Evolutionary conservation across 1,139 yeast genomes (phyloP).

Genomic region (Sugiyamaella pinicola): DNA sequence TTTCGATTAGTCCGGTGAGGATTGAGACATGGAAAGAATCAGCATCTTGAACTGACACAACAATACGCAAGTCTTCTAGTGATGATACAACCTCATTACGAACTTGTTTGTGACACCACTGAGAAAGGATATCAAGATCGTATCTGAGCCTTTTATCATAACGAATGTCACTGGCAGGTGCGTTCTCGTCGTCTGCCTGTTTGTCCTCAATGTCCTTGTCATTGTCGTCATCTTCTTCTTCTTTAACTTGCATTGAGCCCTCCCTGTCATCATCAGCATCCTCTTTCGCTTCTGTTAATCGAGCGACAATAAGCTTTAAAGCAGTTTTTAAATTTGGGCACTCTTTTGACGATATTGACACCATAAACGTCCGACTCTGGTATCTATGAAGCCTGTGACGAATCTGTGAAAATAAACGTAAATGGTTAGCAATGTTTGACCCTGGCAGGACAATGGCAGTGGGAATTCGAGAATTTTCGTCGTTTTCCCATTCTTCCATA

Average conservation of each 20-base stretch:
- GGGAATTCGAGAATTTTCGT: constrained; percentile 33
- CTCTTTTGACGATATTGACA: constrained; percentile 40
- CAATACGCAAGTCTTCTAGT: constrained; percentile 39
- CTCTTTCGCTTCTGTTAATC: constrained; percentile 36
- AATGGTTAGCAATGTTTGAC: constrained; percentile 42
- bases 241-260: not conserved
- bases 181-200: constrained; percentile 22
- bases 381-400: constrained; percentile 12
- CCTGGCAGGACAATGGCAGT: constrained; percentile 41
- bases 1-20: constrained; percentile 52
- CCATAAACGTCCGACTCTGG: constrained; percentile 29
- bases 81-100: constrained; percentile 23
- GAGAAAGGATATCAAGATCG: constrained; percentile 55
- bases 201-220: constrained; percentile 23
- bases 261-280: constrained; percentile 22
- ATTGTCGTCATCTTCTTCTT: constrained; percentile 19
- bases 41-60: constrained; percentile 63
- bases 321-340: constrained; percentile 43
- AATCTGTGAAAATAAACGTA: constrained; percentile 38
- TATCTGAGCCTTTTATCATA: constrained; percentile 49
- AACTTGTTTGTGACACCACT: constrained; percentile 46
- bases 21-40: constrained; percentile 59
- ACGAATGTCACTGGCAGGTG: constrained; percentile 26
- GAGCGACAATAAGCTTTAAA: constrained; percentile 43
- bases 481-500: constrained; percentile 32